Conservation (phyloP, 495 filamentous ascomycete genomes). For the Penicillium steckii region DNA sequence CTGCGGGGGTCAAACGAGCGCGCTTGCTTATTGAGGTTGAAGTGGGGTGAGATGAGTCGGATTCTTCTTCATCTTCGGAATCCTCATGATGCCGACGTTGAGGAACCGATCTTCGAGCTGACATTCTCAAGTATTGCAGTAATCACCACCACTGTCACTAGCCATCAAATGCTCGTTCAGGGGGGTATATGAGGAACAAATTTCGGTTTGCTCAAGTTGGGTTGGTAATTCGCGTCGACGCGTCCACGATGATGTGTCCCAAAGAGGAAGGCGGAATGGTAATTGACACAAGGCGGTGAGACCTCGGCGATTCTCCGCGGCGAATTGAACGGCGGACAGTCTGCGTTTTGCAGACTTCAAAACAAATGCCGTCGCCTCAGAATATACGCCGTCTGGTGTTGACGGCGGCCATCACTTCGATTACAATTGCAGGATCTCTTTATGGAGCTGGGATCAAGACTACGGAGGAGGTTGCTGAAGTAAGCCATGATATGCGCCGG, state of each 20-base stretch:
- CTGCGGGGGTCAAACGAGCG: slow-evolving; percentile 23
- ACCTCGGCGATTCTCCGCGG: background rate
- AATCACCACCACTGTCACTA: too few species aligned
- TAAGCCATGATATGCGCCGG: slow-evolving; percentile 8
- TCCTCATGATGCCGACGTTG: slow-evolving; percentile 33
- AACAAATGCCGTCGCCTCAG: slow-evolving; percentile 27
- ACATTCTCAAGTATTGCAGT: slow-evolving; percentile 28
- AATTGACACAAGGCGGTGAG: slow-evolving; percentile 33
- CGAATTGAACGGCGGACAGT: background rate
- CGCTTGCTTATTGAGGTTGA: slow-evolving; percentile 35
- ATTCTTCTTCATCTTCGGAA: slow-evolving; percentile 25
- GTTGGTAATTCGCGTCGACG: background rate
- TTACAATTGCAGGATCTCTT: slow-evolving; percentile 51
- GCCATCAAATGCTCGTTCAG: too few species aligned
- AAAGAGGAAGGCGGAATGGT: background rate
- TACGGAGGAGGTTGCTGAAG: slow-evolving; percentile 43
- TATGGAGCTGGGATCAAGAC: slow-evolving; percentile 57
- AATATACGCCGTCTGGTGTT: slow-evolving; percentile 40
- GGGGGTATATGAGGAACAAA: too few species aligned
- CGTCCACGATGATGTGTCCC: background rate
- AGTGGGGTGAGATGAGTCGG: slow-evolving; percentile 15
- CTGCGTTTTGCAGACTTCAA: slow-evolving; percentile 4
- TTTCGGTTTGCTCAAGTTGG: background rate
- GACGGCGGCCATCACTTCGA: slow-evolving; percentile 44
- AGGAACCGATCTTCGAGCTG: slow-evolving; percentile 23